Conservation (phyloP, 805 yeast species). For the Saccharomycopsis amapae region DNA sequence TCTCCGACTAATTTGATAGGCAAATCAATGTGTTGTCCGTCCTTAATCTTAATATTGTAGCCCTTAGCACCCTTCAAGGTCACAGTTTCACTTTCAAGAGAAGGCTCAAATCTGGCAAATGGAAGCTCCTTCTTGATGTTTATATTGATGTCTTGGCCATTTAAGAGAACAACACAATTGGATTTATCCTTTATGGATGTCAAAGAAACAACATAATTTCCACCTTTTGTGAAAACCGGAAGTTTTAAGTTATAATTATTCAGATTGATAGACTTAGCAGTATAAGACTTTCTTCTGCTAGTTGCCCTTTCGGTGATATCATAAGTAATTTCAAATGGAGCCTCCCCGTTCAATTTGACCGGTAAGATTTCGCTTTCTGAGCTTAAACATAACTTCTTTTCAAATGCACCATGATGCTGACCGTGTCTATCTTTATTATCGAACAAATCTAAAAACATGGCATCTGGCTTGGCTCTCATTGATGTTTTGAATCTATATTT, state of each 20-base stretch:
- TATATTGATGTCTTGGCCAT: slow-evolving; percentile 56
- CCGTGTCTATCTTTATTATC: slow-evolving; percentile 20
- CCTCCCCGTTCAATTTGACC: slow-evolving; percentile 64
- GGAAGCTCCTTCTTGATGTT: slow-evolving; percentile 69
- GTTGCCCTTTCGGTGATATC: slow-evolving; percentile 54
- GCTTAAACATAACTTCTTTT: slow-evolving; percentile 39
- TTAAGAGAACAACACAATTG: slow-evolving; percentile 67
- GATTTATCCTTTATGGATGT: slow-evolving; percentile 66
- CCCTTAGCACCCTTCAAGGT: slow-evolving; percentile 2
- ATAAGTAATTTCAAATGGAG: slow-evolving; percentile 69
- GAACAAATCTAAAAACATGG: slow-evolving; percentile 30
- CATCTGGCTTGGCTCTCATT: slow-evolving; percentile 64
- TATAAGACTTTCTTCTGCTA: slow-evolving; percentile 39
- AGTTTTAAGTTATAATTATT: slow-evolving; percentile 40
- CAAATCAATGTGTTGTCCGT: slow-evolving; percentile 51
- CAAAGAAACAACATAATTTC: slow-evolving; percentile 60
- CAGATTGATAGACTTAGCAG: slow-evolving; percentile 34
- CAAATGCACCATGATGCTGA: slow-evolving; percentile 13
- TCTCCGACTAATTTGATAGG: slow-evolving; percentile 58
- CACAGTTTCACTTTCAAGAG: slow-evolving; percentile 7
- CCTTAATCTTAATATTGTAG: slow-evolving; percentile 38
- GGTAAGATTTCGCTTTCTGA: slow-evolving; percentile 39
- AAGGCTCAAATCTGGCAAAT: slow-evolving; percentile 34
- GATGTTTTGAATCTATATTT: slow-evolving; percentile 58
- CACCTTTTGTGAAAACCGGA: slow-evolving; percentile 56